phyloP scores from a whole-genome alignment of 805 yeast genomes.

The Candida verbasci region DNA sequence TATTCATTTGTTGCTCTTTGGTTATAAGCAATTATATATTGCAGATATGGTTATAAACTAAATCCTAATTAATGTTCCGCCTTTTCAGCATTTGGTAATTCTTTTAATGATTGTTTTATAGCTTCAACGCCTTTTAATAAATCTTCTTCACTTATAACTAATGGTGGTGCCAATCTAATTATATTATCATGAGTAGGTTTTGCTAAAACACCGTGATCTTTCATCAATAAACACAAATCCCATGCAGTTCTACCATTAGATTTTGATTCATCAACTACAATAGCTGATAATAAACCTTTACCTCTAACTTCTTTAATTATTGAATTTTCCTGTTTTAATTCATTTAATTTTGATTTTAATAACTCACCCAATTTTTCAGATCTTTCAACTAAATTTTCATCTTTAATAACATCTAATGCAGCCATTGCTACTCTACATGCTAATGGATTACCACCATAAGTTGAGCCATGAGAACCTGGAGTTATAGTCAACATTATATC shows the following conservation, averaged over 20 bases:
- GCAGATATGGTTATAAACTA: no score
- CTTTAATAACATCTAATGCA: slow-evolving; percentile 83
- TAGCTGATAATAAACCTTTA: slow-evolving; percentile 81
- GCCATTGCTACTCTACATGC: slow-evolving; percentile 92
- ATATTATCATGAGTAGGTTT: slow-evolving; percentile 96
- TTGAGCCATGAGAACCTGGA: slow-evolving; percentile 97
- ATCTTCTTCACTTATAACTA: slow-evolving; percentile 86
- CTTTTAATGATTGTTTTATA: slow-evolving; percentile 55
- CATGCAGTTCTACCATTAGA: slow-evolving; percentile 91
- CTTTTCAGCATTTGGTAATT: slow-evolving; percentile 56
- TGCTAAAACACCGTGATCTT: slow-evolving; percentile 83
- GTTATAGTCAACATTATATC: slow-evolving; percentile 86
- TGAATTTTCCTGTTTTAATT: slow-evolving; percentile 49
- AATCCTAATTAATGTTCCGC: no score
- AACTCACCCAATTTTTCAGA: slow-evolving; percentile 66
- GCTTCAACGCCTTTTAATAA: slow-evolving; percentile 74
- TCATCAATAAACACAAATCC: slow-evolving; percentile 91
- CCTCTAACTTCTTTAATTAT: slow-evolving; percentile 69
- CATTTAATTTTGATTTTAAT: slow-evolving; percentile 55
- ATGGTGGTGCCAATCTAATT: slow-evolving; percentile 93
- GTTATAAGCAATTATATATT: no score
- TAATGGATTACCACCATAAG: slow-evolving; percentile 96
- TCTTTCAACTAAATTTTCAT: slow-evolving; percentile 80
- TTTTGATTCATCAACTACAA: slow-evolving; percentile 81
- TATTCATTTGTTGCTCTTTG: slow-evolving; percentile 52